Base-by-base conservation (phyloP, 148 eudicot species). In the Oxyria digyna region DNA sequence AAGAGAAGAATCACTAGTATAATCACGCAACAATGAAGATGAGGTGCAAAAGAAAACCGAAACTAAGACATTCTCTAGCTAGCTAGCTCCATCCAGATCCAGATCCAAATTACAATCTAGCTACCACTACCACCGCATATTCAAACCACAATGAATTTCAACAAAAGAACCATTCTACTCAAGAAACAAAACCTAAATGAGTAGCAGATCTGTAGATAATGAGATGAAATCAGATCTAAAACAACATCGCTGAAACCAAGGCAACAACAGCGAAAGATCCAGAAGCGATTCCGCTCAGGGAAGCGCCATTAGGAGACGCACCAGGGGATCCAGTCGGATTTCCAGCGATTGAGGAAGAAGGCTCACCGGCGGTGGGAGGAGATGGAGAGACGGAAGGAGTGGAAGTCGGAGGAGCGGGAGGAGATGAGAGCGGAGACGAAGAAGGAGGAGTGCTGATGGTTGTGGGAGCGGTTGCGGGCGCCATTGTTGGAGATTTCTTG, bases 241-340 rank as follows among this genome's bases (percentile, higher is more conserved):
- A 32, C 67, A 32, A 6, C 67, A 63, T 63, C 67, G 38, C 67
- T 8, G 67, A 63, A 32, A 27, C 67, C 2, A 63, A 29, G 42
- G 42, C 67, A 18, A 63, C 67, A 0, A 63, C 38, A 24, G 41
- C 67, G 67, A 63, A 31, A 12, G 67, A 63, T 63, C 67, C 67
- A 15, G 31, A 17, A 17, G 67, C 67, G 32, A 63, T 6, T 15
- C 67, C 15, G 18, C 24, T 31, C n/a, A 63, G 23, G 15, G 67
- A 31, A 24, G 67, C 67, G 20, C 67, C 18, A 17, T 63, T 63
- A 1, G 40, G 21, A 6, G 67, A 63, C 0, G 40, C 67, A 21
- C 41, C 26, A 11, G 65, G 65, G 11, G 65, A 59, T 0, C 31
- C 37, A 8, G 13, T 14, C 40, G 67, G 67, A 63, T 31, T 63